Evolutionary conservation across 768 basidiomycete species (phyloP), one percentile per base, ranked within the genome.

Genomic region (Pleurotus tuoliensis): DNA sequence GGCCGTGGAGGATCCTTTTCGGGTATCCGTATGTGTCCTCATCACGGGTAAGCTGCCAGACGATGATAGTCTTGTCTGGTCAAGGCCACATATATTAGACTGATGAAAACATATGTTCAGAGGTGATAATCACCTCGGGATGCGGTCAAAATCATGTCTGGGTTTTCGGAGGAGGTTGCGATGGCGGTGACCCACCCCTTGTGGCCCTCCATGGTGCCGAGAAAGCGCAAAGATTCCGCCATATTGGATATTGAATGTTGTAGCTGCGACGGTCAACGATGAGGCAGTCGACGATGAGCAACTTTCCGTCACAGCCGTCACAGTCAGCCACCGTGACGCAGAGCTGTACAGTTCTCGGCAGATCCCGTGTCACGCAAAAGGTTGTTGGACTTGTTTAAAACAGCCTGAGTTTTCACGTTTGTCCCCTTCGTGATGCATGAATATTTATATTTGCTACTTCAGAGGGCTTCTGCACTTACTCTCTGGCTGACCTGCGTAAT

Each of bases 151-250:
- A 99, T 95, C 89, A 97, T 92, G 74, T 99, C 95, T 47, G 95
- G 97, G 80, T 96, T 98, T 82, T 98, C 96, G 62, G 92, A 92
- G 59, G 92, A 93, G 67, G 96, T 97, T 56, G 97, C 97, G 68
- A 99, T 93, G 69, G 97, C 94, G 64, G 96, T 99, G 68, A 99
- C 90, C 92, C 93, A 96, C 78, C 92, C 92, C 70, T 91, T 89
- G 85, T 95, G 92, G 73, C 94, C 94, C 68, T 88, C 79, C 71
- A 96, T 78, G 63, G 92, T 89, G 66, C 94, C 94, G 69, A 96
- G 86, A 78, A 89, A 95, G 71, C 89, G 88, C 72, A 96, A 78
- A 69, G 85, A 86, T 77, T 94, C 92, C 66, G 86, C 70, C 91
- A 92, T 94, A 66, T 58, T 73, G 69, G 58, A 67, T 68, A 71